These are phyloP conservation scores for Martensiomyces pterosporus DNA, from an alignment of 192 early-diverging fungal genomes.

Conservation along the genomic window DNA sequence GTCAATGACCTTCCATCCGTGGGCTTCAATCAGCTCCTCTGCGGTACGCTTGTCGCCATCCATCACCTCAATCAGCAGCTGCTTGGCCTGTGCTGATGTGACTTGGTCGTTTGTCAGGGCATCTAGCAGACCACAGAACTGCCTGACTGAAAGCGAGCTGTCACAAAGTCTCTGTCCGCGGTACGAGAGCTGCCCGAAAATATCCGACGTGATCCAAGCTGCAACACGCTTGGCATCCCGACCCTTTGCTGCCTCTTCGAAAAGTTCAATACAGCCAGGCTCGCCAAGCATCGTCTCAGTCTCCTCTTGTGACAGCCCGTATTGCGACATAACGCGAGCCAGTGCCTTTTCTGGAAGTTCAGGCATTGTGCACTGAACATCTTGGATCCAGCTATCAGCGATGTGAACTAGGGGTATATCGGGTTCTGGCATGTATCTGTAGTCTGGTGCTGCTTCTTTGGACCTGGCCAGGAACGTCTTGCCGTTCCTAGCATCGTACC, in stretches of 20 bases:
- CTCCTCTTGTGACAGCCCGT: conserved; percentile 56
- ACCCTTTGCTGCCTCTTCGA: conserved; percentile 58
- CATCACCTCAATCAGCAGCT: conserved; percentile 66
- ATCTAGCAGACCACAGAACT: conserved; percentile 63
- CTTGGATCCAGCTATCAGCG: conserved; percentile 46
- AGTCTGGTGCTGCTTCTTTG: conserved; percentile 87
- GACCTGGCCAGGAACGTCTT: conserved; percentile 66
- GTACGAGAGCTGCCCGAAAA: conserved; percentile 50
- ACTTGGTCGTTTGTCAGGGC: conserved; percentile 53
- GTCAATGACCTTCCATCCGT: conserved; percentile 57
- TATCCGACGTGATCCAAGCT: conserved; percentile 53
- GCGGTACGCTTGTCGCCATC: conserved; percentile 54
- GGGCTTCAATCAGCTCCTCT: conserved; percentile 55
- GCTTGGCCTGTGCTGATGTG: conserved; percentile 66
- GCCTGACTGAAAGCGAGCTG: conserved; percentile 51
- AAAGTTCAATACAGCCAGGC: conserved; percentile 69
- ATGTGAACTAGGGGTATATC: conserved; percentile 35
- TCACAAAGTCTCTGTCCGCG: conserved; percentile 23
- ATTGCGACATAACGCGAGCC: conserved; percentile 55
- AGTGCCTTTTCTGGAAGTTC: conserved; percentile 69
- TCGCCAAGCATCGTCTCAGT: conserved; percentile 66
- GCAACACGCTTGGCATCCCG: conserved; percentile 29
- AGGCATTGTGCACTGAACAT: conserved; percentile 51
- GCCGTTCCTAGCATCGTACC: conserved; percentile 61
- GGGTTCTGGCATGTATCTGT: conserved; percentile 85